phyloP scores from a whole-genome alignment of 2,329 filamentous ascomycete species.

The Albifimbria verrucaria region DNA sequence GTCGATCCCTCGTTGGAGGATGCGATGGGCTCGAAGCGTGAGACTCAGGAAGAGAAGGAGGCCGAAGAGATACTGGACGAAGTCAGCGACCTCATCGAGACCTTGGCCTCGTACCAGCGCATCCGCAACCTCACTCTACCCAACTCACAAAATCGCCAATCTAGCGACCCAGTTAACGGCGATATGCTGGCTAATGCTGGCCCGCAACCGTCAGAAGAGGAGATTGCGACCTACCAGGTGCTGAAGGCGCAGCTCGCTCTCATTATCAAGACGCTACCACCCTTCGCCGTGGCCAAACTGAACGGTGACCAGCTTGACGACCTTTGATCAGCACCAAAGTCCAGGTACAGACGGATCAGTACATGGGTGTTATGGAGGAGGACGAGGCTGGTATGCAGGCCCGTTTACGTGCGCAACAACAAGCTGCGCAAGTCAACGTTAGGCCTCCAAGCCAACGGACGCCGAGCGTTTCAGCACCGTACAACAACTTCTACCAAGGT shows the following conservation, averaged over 20 bases:
- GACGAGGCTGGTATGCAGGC: constrained; percentile 63
- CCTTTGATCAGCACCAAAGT: constrained; percentile 77
- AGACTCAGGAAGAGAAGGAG: constrained; percentile 60
- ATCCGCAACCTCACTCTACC: constrained; percentile 71
- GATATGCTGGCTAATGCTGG: constrained; percentile 67
- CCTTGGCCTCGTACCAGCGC: constrained; percentile 72
- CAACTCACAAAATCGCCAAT: constrained; percentile 59
- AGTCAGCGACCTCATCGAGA: constrained; percentile 73
- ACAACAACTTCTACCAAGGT: constrained; percentile 40
- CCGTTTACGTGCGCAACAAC: constrained; percentile 37
- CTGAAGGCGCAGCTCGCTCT: constrained; percentile 72
- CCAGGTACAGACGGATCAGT: constrained; percentile 68
- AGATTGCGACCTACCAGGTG: constrained; percentile 62
- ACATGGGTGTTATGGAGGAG: constrained; percentile 78
- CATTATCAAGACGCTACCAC: constrained; percentile 72
- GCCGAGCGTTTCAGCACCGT: constrained; percentile 36
- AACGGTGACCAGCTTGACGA: constrained; percentile 83
- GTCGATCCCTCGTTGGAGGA: constrained; percentile 58
- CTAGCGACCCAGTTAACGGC: constrained; percentile 59
- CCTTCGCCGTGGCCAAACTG: constrained; percentile 81
- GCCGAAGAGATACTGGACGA: constrained; percentile 68
- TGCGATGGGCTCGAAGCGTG: constrained; percentile 47
- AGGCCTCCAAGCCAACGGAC: constrained; percentile 35
- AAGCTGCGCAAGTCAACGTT: constrained; percentile 28
- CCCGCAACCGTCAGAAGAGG: constrained; percentile 63